Conservation (phyloP, 1,139 yeast genomes). For the Candida tetrigidarum region DNA sequence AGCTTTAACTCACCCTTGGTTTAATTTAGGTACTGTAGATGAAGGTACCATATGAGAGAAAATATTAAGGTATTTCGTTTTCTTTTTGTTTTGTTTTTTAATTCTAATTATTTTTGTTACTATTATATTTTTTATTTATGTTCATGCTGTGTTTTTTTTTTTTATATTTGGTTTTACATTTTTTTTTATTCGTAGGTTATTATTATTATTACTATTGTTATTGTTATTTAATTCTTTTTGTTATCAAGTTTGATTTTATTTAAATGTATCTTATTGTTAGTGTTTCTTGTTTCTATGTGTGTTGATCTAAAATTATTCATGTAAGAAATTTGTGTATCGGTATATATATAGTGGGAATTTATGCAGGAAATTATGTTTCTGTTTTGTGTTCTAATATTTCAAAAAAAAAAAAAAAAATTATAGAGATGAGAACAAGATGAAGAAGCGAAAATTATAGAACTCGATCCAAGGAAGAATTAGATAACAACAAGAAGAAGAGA, state of each 20-base stretch:
- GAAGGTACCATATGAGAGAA: constrained; percentile 51
- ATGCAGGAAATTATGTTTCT: not conserved
- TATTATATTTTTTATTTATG: not conserved
- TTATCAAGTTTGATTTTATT: not conserved
- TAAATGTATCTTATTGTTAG: not conserved
- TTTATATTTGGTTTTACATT: no score
- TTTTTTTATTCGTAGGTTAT: not conserved
- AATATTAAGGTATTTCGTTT: not conserved
- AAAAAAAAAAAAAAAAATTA: no score
- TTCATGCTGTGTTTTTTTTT: not conserved
- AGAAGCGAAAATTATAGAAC: not conserved
- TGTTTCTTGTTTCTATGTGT: not conserved
- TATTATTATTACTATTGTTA: not conserved
- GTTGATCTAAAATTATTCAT: no score
- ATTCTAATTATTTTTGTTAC: no score
- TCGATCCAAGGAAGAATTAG: no score
- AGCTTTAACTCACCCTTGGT: constrained; percentile 80
- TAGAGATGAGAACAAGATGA: not conserved
- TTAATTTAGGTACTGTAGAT: constrained; percentile 73
- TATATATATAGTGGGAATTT: no score
- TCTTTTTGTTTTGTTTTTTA: not conserved
- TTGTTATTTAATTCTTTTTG: not conserved
- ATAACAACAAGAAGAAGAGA: constrained; percentile 18
- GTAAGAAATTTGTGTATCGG: no score
- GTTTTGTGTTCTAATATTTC: no score